Evolutionary conservation across 1,284 basidiomycete species (phyloP).

Genomic region (Trichosporon faecale): DNA sequence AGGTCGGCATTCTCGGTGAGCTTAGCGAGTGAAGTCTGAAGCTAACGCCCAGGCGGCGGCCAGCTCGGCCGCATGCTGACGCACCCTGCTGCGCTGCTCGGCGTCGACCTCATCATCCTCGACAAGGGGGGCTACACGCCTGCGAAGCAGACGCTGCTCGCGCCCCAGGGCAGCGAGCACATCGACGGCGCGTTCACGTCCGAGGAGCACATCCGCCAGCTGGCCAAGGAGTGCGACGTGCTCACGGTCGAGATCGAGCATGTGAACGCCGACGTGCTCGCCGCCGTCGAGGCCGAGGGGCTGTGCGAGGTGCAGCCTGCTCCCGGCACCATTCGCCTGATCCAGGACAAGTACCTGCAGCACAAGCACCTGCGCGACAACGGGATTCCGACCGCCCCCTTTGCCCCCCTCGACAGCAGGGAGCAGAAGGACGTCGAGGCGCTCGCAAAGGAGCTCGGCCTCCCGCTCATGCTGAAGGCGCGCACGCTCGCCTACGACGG

Average conservation of each 20-base stretch:
- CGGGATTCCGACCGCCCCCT: constrained; percentile 71
- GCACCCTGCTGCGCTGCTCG: constrained; percentile 82
- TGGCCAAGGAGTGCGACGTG: constrained; percentile 79
- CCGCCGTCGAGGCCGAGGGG: constrained; percentile 60
- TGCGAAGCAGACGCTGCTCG: constrained; percentile 82
- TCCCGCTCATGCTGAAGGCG: constrained; percentile 95
- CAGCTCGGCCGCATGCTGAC: constrained; percentile 98
- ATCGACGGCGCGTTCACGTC: constrained; percentile 88
- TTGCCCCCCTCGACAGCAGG: constrained; percentile 56
- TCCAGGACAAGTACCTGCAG: constrained; percentile 94
- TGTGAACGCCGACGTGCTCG: constrained; percentile 76
- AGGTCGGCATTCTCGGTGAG: constrained; percentile 51
- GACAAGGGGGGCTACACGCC: constrained; percentile 77
- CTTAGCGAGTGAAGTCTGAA: background rate
- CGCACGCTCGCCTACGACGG: constrained; percentile 95
- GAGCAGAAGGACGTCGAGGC: constrained; percentile 58
- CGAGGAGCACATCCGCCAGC: constrained; percentile 71
- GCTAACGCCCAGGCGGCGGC: constrained; percentile 69
- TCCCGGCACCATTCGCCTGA: constrained; percentile 77
- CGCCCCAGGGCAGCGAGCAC: constrained; percentile 61
- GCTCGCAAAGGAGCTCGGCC: constrained; percentile 63
- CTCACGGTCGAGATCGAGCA: constrained; percentile 98
- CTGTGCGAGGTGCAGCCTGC: constrained; percentile 75
- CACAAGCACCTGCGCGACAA: constrained; percentile 69
- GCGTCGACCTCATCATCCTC: constrained; percentile 81